These are phyloP conservation scores for Teratosphaeriaceae sp. DNA, from an alignment of 2,329 filamentous ascomycete species.

Conservation along the genomic window DNA sequence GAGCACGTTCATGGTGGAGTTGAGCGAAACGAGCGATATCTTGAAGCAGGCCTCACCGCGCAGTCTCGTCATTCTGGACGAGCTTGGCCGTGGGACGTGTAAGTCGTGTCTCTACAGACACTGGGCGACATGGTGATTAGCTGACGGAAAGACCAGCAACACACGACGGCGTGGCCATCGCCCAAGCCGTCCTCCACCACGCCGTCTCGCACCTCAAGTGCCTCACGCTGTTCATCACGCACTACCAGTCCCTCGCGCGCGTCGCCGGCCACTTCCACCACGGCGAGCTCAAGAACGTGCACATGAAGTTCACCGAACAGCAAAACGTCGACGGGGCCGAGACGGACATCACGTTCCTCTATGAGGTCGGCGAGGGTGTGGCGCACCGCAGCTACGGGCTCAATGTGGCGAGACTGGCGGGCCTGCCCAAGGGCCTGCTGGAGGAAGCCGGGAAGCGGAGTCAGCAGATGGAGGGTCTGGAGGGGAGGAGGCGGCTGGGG, in stretches of 20 bases:
- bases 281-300: slow-evolving; percentile 73
- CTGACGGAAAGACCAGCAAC: not conserved
- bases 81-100: slow-evolving; percentile 88
- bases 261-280: slow-evolving; percentile 57
- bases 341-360: slow-evolving; percentile 89
- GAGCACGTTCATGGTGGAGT: slow-evolving; percentile 95
- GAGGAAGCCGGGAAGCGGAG: slow-evolving; percentile 77
- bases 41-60: slow-evolving; percentile 87
- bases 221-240: slow-evolving; percentile 93
- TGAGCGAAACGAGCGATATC: slow-evolving; percentile 98
- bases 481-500: slow-evolving; percentile 56
- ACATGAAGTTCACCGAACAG: slow-evolving; percentile 60
- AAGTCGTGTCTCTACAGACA: slow-evolving; percentile 49
- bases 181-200: slow-evolving; percentile 95
- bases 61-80: slow-evolving; percentile 92
- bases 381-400: slow-evolving; percentile 93
- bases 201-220: slow-evolving; percentile 90
- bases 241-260: slow-evolving; percentile 93
- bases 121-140: no score
- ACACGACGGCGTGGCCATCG: slow-evolving; percentile 93
- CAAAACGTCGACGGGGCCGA: slow-evolving; percentile 49
- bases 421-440: slow-evolving; percentile 68
- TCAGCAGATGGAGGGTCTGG: slow-evolving; percentile 67
- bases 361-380: slow-evolving; percentile 87
- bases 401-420: slow-evolving; percentile 83